Conservation (phyloP, 176 grass and related monocot genomes). For the Eleusine indica region DNA sequence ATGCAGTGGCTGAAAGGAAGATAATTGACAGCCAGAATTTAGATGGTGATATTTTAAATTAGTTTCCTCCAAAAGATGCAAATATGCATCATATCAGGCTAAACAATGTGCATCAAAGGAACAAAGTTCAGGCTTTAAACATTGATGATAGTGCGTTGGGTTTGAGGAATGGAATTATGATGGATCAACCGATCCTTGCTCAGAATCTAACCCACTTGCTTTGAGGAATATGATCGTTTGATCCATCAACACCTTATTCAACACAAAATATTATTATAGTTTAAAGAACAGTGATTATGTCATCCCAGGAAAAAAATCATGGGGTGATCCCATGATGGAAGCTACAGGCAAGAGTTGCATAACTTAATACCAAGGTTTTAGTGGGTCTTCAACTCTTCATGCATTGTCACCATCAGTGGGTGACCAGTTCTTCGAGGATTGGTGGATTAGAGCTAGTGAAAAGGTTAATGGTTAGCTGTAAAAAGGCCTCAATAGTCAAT, state of each 20-base stretch:
- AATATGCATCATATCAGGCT: background rate
- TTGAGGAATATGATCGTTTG: background rate
- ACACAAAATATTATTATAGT: background rate
- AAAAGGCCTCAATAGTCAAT: too few relatives aligned
- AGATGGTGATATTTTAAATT: background rate
- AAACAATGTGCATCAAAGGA: constrained; percentile 2
- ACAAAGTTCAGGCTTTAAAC: background rate
- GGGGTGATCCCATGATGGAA: background rate
- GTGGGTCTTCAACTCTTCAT: too few relatives aligned
- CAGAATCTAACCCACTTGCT: background rate
- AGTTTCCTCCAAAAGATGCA: constrained; percentile 26
- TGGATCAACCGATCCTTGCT: background rate
- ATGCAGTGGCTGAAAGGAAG: constrained; percentile 80
- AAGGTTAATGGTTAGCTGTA: too few relatives aligned
- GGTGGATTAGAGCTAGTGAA: too few relatives aligned
- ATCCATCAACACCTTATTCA: background rate
- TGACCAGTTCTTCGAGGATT: background rate
- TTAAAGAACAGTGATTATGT: background rate
- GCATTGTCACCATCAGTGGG: too few relatives aligned
- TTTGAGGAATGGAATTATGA: background rate
- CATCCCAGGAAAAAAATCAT: background rate
- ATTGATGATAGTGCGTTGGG: background rate
- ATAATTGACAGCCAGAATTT: constrained; percentile 22
- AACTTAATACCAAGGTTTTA: too few relatives aligned
- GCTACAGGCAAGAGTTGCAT: background rate